These are phyloP conservation scores for Zymoseptoria brevis DNA, from an alignment of 2,329 filamentous ascomycete genomes.

Conservation along the genomic window DNA sequence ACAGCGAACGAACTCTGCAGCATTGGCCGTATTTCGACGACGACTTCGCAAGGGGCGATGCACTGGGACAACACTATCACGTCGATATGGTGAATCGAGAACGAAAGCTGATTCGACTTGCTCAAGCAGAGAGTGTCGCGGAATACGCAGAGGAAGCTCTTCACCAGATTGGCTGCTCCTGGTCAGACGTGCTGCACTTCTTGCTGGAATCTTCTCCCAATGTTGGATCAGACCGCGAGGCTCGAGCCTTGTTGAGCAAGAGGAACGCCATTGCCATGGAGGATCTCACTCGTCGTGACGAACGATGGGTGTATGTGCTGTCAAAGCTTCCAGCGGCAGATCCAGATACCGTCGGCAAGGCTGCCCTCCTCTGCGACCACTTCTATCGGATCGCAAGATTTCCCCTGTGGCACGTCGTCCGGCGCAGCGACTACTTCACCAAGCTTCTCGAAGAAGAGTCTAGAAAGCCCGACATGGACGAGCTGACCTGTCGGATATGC, in stretches of 20 bases:
- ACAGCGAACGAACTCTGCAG: slow-evolving; percentile 35
- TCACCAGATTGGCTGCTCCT: slow-evolving; percentile 28
- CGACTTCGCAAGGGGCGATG: slow-evolving; percentile 24
- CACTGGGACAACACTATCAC: slow-evolving; percentile 24
- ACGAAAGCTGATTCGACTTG: slow-evolving; percentile 27
- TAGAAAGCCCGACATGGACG: slow-evolving; percentile 4
- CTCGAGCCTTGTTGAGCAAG: slow-evolving; percentile 8
- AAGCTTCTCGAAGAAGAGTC: slow-evolving; percentile 9
- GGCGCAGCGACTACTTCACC: slow-evolving; percentile 19
- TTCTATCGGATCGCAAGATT: slow-evolving; percentile 31
- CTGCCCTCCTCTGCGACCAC: slow-evolving; percentile 31
- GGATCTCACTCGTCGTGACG: slow-evolving; percentile 25
- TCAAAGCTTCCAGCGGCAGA: slow-evolving; percentile 21
- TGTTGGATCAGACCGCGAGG: slow-evolving; percentile 15
- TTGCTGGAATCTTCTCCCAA: slow-evolving; percentile 28
- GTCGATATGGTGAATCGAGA: slow-evolving; percentile 25
- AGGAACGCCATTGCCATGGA: slow-evolving; percentile 25
- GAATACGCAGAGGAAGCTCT: slow-evolving; percentile 31
- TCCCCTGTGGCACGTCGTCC: slow-evolving; percentile 36
- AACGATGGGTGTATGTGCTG: slow-evolving; percentile 29
- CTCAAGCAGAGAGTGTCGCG: slow-evolving; percentile 31
- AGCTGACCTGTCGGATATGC: slow-evolving; percentile 25
- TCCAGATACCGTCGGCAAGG: slow-evolving; percentile 22
- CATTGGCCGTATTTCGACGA: slow-evolving; percentile 35
- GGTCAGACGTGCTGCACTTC: slow-evolving; percentile 34